Evolutionary conservation across 768 basidiomycete species (phyloP), one percentile per base, ranked within the genome.

Genomic region (Hortiboletus campestris): DNA sequence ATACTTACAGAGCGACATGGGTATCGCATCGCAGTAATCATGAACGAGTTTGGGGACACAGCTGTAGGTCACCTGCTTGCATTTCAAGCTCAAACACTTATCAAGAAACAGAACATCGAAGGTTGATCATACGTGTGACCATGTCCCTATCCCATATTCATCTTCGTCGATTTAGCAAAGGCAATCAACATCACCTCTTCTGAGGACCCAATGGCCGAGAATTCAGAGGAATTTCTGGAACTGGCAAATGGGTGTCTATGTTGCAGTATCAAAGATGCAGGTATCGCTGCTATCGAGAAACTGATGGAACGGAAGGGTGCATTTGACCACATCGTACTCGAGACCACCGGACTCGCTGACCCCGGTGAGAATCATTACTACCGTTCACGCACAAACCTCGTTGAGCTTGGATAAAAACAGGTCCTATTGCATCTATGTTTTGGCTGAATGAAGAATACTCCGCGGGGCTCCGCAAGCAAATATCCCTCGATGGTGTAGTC

Each of bases 31-130:
- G 96, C 96, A 6, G 96, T 99, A 20, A 97, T 96, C 59, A 94
- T 97, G 92, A 97, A 96, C 66, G 94, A 95, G 72, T 98, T 98
- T 68, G 96, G 94, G 10, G 94, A 97, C 68, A 94, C 94, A 19
- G 91, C 92, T 63, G 90, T 91, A 64, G 66, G 85, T 76, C 36
- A 39, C 42, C 39, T 40, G 46, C 36, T 51, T 36, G 32, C 32
- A 17, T 35, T 45, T 57, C 55, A 22, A 51, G 22, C 46, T 49
- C 60, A 43, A 66, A 61, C 36, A 63, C 66, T 60, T 47, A 67
- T 43, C 53, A 47, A 20, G 17, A 20, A 28, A 10, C 63, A 91
- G 89, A 96, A 94, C 66, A 97, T 98, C 52, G 95, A 98, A 84
- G 85, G 95, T 94, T 47, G 55, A 76, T 65, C 44, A 22, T 36